Evolutionary conservation across 768 basidiomycete genomes (phyloP).

Genomic region (Hygrophorus pudorinus): DNA sequence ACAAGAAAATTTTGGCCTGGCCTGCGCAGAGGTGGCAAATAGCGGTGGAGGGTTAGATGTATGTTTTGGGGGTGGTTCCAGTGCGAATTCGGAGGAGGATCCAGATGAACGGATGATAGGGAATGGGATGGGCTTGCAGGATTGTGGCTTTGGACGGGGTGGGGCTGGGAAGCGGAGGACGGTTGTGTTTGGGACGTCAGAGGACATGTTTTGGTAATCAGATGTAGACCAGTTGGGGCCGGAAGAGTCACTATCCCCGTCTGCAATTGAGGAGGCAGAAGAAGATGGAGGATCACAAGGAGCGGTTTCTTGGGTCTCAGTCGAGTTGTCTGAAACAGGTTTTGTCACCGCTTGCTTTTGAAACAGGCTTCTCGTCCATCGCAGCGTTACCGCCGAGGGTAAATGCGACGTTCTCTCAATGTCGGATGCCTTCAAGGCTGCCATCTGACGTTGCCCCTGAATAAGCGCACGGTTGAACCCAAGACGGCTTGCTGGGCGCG

Average conservation of each 20-base stretch:
- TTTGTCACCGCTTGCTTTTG: constrained; percentile 16
- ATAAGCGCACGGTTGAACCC: constrained; percentile 26
- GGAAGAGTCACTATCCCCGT: constrained; percentile 7
- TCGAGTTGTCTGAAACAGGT: constrained; percentile 12
- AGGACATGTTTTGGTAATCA: no score
- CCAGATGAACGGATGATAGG: no score
- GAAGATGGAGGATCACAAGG: constrained; percentile 8
- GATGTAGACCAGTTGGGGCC: no score
- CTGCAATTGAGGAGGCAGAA: constrained; percentile 14
- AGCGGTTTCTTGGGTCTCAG: constrained; percentile 10
- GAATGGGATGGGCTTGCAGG: constrained; percentile 5
- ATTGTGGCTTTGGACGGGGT: not conserved
- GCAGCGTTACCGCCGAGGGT: constrained; percentile 1
- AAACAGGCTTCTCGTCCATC: constrained; percentile 14
- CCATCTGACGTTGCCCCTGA: not conserved
- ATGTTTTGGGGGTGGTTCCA: no score
- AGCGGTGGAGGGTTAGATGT: no score
- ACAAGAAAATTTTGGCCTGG: constrained; percentile 21
- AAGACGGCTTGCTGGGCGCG: constrained; percentile 39
- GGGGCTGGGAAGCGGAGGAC: not conserved
- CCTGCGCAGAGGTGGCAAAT: no score
- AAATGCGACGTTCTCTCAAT: no score
- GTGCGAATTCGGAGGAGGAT: no score
- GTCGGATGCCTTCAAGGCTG: no score
- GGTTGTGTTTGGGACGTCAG: constrained; percentile 2